A percentile compares a stretch with the other conserved stretches of the same genome.
phyloP scores from a whole-genome alignment of 2,329 filamentous ascomycete species.

The Claviceps cyperi region DNA sequence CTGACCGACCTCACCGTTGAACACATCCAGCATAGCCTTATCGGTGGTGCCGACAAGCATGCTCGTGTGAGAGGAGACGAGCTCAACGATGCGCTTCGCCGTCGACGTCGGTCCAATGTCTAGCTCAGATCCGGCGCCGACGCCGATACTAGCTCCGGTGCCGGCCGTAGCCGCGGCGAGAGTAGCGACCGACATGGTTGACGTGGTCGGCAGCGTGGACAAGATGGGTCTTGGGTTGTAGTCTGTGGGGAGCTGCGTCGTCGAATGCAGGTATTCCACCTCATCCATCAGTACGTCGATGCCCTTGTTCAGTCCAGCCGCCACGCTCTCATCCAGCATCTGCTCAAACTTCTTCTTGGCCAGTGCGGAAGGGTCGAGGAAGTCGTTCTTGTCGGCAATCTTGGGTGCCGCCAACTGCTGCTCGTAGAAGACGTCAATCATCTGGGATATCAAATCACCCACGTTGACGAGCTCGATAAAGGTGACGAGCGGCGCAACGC shows the following conservation, averaged over 20 bases:
- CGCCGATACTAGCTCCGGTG: constrained; percentile 15
- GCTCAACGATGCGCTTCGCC: constrained; percentile 65
- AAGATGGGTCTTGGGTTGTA: constrained; percentile 56
- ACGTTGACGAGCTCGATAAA: constrained; percentile 98
- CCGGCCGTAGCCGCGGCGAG: not conserved
- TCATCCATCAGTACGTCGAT: constrained; percentile 98
- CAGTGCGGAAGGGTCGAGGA: constrained; percentile 77
- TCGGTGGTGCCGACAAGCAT: constrained; percentile 94
- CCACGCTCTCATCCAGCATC: constrained; percentile 93
- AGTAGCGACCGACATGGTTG: constrained; percentile 8
- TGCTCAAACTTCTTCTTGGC: constrained; percentile 98
- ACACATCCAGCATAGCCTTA: constrained; percentile 95
- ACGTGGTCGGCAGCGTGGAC: constrained; percentile 10
- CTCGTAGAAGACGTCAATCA: constrained; percentile 97
- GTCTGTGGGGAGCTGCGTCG: constrained; percentile 71
- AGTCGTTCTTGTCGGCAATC: constrained; percentile 85
- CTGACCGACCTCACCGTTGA: constrained; percentile 93
- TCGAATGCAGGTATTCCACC: constrained; percentile 87
- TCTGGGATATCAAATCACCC: constrained; percentile 92
- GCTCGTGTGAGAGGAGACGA: constrained; percentile 75
- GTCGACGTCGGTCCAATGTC: constrained; percentile 60
- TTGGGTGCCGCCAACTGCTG: constrained; percentile 77
- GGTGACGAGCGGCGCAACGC: constrained; percentile 81
- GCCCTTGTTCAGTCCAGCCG: constrained; percentile 88
- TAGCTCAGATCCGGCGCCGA: constrained; percentile 20